These are phyloP conservation scores for Draba incana DNA, from an alignment of 345 rosid genomes.

Conservation along the genomic window DNA sequence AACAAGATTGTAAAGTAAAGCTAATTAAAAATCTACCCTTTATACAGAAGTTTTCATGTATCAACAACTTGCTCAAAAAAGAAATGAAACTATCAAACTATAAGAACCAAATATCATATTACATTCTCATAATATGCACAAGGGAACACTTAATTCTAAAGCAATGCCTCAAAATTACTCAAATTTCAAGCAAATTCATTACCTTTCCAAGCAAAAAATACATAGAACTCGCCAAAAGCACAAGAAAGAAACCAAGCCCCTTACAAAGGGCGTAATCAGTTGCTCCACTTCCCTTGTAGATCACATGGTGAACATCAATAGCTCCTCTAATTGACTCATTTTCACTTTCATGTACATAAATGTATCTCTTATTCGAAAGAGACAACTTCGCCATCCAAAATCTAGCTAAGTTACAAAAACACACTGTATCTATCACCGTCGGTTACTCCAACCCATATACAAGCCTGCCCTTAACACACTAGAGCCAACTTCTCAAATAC, in stretches of 20 bases:
- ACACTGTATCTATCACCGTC: conserved; percentile 8
- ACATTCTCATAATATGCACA: neutral
- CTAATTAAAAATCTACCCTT: neutral
- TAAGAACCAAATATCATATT: neutral
- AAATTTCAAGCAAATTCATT: conserved; percentile 8
- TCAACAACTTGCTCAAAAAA: conserved; percentile 3
- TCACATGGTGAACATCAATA: conserved; percentile 62
- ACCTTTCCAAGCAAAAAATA: conserved; percentile 57
- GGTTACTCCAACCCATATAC: conserved; percentile 15
- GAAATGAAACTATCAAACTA: neutral
- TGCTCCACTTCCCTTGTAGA: conserved; percentile 47
- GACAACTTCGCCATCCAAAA: conserved; percentile 49
- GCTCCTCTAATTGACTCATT: conserved; percentile 49
- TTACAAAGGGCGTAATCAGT: conserved; percentile 39
- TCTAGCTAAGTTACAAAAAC: conserved; percentile 4
- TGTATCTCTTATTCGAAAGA: conserved; percentile 47
- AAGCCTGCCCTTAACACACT: neutral
- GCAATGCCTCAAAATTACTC: conserved; percentile 15
- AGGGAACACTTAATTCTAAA: neutral
- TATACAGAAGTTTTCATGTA: neutral
- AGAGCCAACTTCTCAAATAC: conserved; percentile 22
- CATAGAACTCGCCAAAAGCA: conserved; percentile 44
- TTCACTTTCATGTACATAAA: conserved; percentile 49
- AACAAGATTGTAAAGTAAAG: conserved; percentile 11
- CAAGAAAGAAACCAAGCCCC: conserved; percentile 41